These are phyloP conservation scores for Ramularia endophylla DNA, from an alignment of 2,329 filamentous ascomycete species.

Conservation along the genomic window DNA sequence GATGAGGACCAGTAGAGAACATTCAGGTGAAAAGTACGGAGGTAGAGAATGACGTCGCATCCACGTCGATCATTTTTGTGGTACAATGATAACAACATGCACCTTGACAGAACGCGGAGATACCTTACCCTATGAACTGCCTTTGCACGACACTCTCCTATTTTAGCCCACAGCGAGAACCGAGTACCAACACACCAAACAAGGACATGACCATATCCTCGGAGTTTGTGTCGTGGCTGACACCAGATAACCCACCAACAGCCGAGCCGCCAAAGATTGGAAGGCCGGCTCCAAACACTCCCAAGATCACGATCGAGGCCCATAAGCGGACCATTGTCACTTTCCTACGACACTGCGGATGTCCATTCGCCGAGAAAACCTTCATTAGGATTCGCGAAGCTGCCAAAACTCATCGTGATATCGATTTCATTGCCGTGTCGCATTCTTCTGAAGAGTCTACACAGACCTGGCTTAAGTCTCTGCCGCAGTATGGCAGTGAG, in stretches of 20 bases:
- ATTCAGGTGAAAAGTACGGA: no score
- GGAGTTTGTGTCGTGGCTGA: slow-evolving; percentile 40
- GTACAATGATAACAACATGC: no score
- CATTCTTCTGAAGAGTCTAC: slow-evolving; percentile 52
- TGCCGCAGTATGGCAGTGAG: slow-evolving; percentile 42
- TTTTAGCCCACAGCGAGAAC: no score
- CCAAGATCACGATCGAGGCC: slow-evolving; percentile 48
- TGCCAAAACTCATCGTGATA: slow-evolving; percentile 44
- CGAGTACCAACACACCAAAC: no score
- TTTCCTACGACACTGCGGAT: slow-evolving; percentile 68
- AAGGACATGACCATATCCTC: slow-evolving; percentile 18
- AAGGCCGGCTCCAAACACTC: slow-evolving; percentile 50
- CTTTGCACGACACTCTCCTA: no score
- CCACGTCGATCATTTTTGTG: no score
- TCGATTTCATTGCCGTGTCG: slow-evolving; percentile 58
- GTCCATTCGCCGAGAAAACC: slow-evolving; percentile 55
- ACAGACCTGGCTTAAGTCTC: slow-evolving; percentile 49
- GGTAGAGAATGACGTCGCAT: no score
- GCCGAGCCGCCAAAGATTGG: slow-evolving; percentile 44
- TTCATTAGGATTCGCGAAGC: slow-evolving; percentile 49
- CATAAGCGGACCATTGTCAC: slow-evolving; percentile 55
- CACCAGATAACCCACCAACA: slow-evolving; percentile 23
- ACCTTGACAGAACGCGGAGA: no score
- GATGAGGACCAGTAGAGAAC: no score
- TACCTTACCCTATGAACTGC: no score